These are phyloP conservation scores for Nicotiana sylvestris DNA, from an alignment of 257 asterid species.

Conservation along the genomic window DNA sequence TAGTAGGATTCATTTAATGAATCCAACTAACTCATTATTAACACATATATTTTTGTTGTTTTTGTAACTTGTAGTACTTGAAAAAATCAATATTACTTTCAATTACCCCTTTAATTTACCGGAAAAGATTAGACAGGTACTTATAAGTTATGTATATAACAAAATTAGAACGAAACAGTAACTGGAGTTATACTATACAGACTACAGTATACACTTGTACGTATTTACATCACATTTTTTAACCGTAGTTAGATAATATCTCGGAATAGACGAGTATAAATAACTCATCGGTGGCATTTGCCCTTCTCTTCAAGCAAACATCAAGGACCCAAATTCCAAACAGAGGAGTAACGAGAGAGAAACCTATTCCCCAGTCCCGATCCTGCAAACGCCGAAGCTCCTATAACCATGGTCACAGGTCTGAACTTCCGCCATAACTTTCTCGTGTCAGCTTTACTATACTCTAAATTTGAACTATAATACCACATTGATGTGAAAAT, in stretches of 20 bases:
- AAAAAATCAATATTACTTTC: no score
- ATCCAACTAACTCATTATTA: no score
- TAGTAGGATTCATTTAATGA: no score
- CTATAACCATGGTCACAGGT: slow-evolving; percentile 20
- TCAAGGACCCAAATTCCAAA: background rate
- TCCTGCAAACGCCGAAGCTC: slow-evolving; percentile 17
- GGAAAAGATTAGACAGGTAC: no score
- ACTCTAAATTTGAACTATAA: background rate
- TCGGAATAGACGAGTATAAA: background rate
- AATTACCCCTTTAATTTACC: no score
- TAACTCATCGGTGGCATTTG: slow-evolving; percentile 13
- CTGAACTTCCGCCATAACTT: background rate
- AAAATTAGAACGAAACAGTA: no score
- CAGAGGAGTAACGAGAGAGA: background rate
- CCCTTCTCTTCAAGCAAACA: slow-evolving; percentile 22
- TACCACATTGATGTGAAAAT: background rate
- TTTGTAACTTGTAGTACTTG: no score
- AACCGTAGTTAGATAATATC: background rate
- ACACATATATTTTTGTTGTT: no score
- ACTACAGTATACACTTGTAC: no score
- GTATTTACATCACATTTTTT: background rate
- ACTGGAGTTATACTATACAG: no score
- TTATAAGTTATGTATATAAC: no score
- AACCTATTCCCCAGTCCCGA: slow-evolving; percentile 13
- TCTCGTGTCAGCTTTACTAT: background rate